phyloP scores from a whole-genome alignment of 1,284 basidiomycete species.

The Rhodofomes roseus region DNA sequence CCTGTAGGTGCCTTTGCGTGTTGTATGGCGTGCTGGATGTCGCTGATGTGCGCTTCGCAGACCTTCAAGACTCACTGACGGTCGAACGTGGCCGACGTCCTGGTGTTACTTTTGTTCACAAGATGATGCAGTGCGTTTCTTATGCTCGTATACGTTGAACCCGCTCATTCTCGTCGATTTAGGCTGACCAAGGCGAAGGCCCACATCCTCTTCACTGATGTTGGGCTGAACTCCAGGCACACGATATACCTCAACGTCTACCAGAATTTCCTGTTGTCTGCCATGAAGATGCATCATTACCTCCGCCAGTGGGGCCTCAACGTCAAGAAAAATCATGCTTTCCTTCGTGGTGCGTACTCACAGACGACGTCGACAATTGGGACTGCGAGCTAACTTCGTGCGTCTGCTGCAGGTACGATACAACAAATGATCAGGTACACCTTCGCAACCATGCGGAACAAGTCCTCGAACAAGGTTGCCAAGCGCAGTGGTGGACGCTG shows the following conservation, averaged over 20 bases:
- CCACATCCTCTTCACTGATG: constrained; percentile 79
- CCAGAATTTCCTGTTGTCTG: constrained; percentile 81
- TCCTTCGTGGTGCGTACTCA: constrained; percentile 48
- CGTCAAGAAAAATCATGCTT: constrained; percentile 39
- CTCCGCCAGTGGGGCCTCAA: constrained; percentile 57
- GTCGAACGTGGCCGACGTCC: constrained; percentile 56
- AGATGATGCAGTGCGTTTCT: constrained; percentile 62
- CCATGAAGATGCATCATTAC: constrained; percentile 89
- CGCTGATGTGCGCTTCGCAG: constrained; percentile 31
- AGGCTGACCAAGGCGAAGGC: constrained; percentile 67
- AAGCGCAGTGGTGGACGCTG: constrained; percentile 34
- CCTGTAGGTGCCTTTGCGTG: constrained; percentile 43
- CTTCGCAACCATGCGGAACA: constrained; percentile 48
- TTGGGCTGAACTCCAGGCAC: constrained; percentile 58
- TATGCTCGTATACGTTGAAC: not conserved
- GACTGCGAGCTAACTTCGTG: not conserved
- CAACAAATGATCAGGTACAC: constrained; percentile 55
- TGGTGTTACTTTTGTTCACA: constrained; percentile 56
- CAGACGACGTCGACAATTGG: not conserved
- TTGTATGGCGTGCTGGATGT: not conserved
- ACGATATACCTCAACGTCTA: constrained; percentile 82
- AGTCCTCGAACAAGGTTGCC: constrained; percentile 42
- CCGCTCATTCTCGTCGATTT: constrained; percentile 7
- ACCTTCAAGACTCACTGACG: constrained; percentile 59
- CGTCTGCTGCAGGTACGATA: constrained; percentile 44